These are phyloP conservation scores for Plasmodium berghei DNA, from an alignment of 169 alveolate genomes.

Conservation along the genomic window DNA sequence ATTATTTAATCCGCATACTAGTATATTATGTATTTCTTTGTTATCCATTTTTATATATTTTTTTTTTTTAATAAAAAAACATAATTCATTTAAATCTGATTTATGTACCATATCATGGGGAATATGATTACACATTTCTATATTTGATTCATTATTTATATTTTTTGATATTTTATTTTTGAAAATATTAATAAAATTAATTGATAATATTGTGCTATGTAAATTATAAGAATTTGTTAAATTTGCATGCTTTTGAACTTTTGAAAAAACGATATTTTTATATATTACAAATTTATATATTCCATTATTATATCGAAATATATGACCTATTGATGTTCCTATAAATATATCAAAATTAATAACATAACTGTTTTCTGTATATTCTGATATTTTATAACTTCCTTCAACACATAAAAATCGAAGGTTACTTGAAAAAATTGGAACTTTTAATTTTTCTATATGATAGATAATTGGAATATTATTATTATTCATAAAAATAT, in stretches of 20 bases:
- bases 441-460: slow-evolving; percentile 58
- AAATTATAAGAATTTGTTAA: slow-evolving; percentile 23
- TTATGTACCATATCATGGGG: no score
- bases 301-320: slow-evolving; percentile 35
- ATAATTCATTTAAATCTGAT: not conserved
- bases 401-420: slow-evolving; percentile 69
- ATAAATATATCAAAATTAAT: slow-evolving; percentile 25
- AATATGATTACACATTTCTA: no score
- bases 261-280: slow-evolving; percentile 38
- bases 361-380: slow-evolving; percentile 1
- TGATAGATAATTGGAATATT: slow-evolving; percentile 56
- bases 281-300: slow-evolving; percentile 25
- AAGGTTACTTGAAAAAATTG: slow-evolving; percentile 38
- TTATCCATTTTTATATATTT: slow-evolving; percentile 1
- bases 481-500: slow-evolving; percentile 11
- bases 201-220: slow-evolving; percentile 31
- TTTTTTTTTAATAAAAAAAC: not conserved
- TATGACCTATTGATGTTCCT: slow-evolving; percentile 67
- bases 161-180: not conserved
- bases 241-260: slow-evolving; percentile 25
- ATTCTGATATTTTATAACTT: not conserved
- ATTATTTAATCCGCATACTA: slow-evolving; percentile 46
- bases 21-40: not conserved
- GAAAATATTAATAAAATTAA: not conserved
- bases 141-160: not conserved